phyloP scores from a whole-genome alignment of 192 early-diverging fungal species.

The Backusella westeae region DNA sequence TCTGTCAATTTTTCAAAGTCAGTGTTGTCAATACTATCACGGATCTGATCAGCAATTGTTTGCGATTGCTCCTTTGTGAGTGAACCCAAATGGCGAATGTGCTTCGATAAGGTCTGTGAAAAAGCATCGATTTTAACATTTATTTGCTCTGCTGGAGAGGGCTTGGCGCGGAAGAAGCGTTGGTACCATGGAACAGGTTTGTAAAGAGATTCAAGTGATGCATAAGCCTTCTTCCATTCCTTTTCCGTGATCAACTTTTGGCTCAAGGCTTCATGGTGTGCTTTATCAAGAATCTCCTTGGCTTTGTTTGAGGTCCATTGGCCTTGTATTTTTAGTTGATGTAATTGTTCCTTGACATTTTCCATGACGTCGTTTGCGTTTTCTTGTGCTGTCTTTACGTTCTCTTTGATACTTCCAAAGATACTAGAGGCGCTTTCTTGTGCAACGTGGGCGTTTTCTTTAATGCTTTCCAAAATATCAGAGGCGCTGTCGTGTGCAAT shows the following conservation, averaged over 20 bases:
- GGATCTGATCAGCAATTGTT: not conserved
- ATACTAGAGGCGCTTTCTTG: not conserved
- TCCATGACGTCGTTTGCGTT: not conserved
- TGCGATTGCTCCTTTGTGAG: not conserved
- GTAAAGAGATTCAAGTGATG: not conserved
- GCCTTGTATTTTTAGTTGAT: not conserved
- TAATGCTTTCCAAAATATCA: not conserved
- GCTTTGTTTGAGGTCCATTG: constrained; percentile 1
- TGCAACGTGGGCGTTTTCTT: not conserved
- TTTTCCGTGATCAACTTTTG: constrained; percentile 9
- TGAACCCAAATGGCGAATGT: not conserved
- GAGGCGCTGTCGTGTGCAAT: not conserved
- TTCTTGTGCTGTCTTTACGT: not conserved
- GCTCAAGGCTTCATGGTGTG: not conserved
- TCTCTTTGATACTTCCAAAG: not conserved
- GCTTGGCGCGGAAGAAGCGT: not conserved
- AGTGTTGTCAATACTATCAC: not conserved
- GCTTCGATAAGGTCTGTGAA: not conserved
- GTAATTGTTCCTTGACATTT: not conserved
- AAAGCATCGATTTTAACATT: not conserved
- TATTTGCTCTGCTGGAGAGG: not conserved
- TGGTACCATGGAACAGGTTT: constrained; percentile 14
- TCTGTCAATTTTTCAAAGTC: not conserved
- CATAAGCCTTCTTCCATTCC: constrained; percentile 9
- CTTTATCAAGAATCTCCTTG: not conserved